Conservation (phyloP, 306 rosid species). For the Potentilla sterilis region DNA sequence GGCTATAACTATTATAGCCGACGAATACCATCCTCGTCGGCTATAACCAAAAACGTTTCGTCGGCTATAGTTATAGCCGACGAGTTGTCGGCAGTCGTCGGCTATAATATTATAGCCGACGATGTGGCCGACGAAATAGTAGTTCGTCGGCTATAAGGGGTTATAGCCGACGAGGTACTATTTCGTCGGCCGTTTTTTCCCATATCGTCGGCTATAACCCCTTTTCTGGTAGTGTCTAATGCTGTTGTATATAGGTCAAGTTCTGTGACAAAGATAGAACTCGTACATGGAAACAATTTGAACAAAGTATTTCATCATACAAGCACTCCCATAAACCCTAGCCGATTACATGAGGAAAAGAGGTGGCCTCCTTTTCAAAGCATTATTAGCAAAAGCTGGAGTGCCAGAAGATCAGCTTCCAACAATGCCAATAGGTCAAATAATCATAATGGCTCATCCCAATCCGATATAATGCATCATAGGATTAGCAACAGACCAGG, state of each 20-base stretch:
- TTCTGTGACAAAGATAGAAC: not conserved
- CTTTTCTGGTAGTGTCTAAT: no score
- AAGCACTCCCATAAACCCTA: not conserved
- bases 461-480: slow-evolving; percentile 20
- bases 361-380: slow-evolving; percentile 47
- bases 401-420: slow-evolving; percentile 24
- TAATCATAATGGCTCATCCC: slow-evolving; percentile 10
- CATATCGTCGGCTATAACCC: no score
- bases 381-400: slow-evolving; percentile 28
- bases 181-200: no score
- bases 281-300: not conserved
- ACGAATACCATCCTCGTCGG: no score
- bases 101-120: no score
- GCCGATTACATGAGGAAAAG: slow-evolving; percentile 48
- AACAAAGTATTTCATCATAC: not conserved
- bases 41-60: no score
- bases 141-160: no score
- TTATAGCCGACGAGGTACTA: no score
- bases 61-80: no score
- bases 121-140: no score
- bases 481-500: slow-evolving; percentile 18
- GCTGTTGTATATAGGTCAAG: slow-evolving; percentile 9
- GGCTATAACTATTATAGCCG: no score
- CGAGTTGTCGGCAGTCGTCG: no score
- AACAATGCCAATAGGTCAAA: slow-evolving; percentile 14